Base-by-base conservation (phyloP, 768 basidiomycete species). In the Tricholoma hemisulphureum region DNA sequence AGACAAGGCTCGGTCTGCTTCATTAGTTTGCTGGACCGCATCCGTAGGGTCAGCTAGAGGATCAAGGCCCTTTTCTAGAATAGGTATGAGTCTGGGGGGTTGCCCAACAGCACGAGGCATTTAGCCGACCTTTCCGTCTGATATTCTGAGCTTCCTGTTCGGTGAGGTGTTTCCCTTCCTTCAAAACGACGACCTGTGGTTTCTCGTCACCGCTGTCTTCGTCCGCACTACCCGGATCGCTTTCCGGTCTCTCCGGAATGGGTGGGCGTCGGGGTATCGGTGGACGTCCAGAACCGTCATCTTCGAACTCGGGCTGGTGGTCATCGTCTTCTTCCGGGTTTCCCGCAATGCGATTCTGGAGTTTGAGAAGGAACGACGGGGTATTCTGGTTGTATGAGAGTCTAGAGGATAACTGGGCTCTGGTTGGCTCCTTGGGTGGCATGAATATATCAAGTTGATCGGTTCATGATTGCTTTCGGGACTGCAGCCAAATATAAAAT, bases 131-230 rank as follows among this genome's bases (percentile, higher is more conserved):
- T 79, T 81, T 84, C 55, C 91, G 82, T 54, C 80, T 79, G 64
- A 90, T 80, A 67, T 91, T 88, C 77, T 91, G 88, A 3, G 80
- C 93, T 65, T 96, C 91, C 55, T 81, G 74, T 60, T 81, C 87
- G 2, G 83, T 84, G 41, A 97, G 77, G 75, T 97, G 95, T 68
- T 92, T 95, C 24, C 95, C 94, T 62, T 88, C 83, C 67, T 83
- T 92, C 62, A 97, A 69, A 8, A 96, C 94, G 3, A 97, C 92
- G 7, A 97, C 85, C 67, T 92, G 91, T 2, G 94, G 94, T 62
- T 82, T 86, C 71, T 95, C 94, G 64, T 94, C 93, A 0, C 69
- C 82, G 4, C 77, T 76, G 57, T 86, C 86, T 57, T 92, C 90
- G 52, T 86, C 85, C 11, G 82, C 89, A 62, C 88, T 89, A 51